A percentile compares a stretch with the other conserved stretches of the same genome.
Evolutionary conservation across 768 basidiomycete species (phyloP).

Genomic region (Naganishia vishniacii): DNA sequence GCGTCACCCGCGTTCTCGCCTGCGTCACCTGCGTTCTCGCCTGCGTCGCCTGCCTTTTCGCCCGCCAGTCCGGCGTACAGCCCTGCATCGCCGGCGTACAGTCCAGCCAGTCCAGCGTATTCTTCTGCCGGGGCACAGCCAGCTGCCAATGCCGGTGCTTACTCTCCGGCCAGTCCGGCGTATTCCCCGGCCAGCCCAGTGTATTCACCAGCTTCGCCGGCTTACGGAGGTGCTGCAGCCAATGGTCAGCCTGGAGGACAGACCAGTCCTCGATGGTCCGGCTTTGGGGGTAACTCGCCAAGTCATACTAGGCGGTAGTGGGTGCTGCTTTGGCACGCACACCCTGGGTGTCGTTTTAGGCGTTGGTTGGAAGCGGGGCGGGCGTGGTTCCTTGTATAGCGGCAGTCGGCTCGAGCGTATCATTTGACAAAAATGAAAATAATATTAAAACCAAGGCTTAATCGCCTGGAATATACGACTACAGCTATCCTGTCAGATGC

Average conservation of each 20-base stretch:
- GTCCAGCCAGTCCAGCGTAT: constrained; percentile 31
- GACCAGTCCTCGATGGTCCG: constrained; percentile 20
- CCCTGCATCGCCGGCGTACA: constrained; percentile 76
- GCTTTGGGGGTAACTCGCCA: constrained; percentile 23
- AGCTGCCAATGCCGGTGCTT: constrained; percentile 56
- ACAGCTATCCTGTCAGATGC: neutral
- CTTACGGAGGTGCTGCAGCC: constrained; percentile 2
- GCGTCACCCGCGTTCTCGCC: constrained; percentile 77
- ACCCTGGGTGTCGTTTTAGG: neutral
- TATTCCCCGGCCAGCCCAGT: constrained; percentile 38
- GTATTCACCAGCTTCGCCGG: constrained; percentile 28
- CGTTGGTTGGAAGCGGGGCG: neutral
- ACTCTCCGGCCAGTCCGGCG: constrained; percentile 86
- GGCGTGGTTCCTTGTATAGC: neutral
- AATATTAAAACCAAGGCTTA: neutral
- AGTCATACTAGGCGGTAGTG: constrained; percentile 18
- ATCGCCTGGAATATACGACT: neutral
- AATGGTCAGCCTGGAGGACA: constrained; percentile 12
- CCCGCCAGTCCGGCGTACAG: constrained; percentile 90
- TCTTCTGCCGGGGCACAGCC: neutral
- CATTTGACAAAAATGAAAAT: neutral
- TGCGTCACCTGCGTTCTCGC: constrained; percentile 77
- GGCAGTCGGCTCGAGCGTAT: neutral
- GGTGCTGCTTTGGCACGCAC: neutral
- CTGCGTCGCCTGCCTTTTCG: constrained; percentile 75